Evolutionary conservation across 257 asterid species (phyloP).

Genomic region (Salvia hispanica): DNA sequence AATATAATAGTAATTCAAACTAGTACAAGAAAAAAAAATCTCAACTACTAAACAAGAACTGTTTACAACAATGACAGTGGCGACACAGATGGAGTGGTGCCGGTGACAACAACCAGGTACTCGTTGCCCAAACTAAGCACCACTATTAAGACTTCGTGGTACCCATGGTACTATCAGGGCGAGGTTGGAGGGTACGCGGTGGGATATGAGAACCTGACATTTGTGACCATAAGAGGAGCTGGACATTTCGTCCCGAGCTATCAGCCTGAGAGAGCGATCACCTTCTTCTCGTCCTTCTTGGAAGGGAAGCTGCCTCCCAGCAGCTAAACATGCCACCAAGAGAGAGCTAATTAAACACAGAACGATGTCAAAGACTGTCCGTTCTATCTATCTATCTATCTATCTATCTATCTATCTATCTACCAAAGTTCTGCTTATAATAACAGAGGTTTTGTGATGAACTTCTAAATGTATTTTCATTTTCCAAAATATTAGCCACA

Average conservation of each 20-base stretch:
- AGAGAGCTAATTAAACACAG: neutral
- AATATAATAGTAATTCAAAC: neutral
- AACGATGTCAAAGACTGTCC: neutral
- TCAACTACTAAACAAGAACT: neutral
- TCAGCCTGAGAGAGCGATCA: slow-evolving; percentile 52
- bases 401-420: neutral
- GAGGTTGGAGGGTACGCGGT: slow-evolving; percentile 67
- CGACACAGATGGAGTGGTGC: slow-evolving; percentile 44
- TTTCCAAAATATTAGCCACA: too few relatives aligned
- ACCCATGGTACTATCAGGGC: slow-evolving; percentile 50
- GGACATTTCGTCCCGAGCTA: slow-evolving; percentile 64
- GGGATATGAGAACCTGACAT: slow-evolving; percentile 52
- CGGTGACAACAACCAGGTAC: slow-evolving; percentile 49
- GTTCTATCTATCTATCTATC: neutral
- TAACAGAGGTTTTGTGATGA: neutral
- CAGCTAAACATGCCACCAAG: neutral
- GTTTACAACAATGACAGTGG: slow-evolving; percentile 37
- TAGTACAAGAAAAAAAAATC: neutral
- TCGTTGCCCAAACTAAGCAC: slow-evolving; percentile 39
- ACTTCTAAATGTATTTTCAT: too few relatives aligned
- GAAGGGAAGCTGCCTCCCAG: slow-evolving; percentile 56
- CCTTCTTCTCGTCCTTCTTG: slow-evolving; percentile 50
- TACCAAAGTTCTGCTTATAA: neutral
- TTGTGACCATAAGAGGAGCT: slow-evolving; percentile 55
- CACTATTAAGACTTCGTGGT: slow-evolving; percentile 50